Evolutionary conservation across 2,329 filamentous ascomycete genomes (phyloP).

Genomic region (Nigrograna mackinnonii): DNA sequence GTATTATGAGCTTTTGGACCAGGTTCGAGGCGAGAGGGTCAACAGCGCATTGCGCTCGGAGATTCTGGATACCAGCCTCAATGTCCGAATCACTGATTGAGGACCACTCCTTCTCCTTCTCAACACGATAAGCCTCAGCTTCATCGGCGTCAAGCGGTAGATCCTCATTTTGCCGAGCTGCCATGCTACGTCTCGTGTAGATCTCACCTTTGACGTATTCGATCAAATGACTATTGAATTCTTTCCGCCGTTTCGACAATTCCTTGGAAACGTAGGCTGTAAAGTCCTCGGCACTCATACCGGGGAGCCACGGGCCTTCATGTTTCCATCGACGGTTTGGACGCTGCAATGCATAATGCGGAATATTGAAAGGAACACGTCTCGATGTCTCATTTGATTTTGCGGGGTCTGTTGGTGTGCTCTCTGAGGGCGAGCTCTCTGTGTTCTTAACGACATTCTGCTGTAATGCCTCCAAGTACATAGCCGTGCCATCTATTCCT

Average conservation of each 20-base stretch:
- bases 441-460: constrained; percentile 17
- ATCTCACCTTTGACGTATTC: constrained; percentile 38
- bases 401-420: constrained; percentile 4
- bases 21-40: constrained; percentile 54
- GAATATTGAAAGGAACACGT: not conserved
- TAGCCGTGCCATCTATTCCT: constrained; percentile 29
- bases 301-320: constrained; percentile 61
- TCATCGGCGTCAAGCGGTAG: constrained; percentile 26
- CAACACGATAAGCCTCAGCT: constrained; percentile 19
- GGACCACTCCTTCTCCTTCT: constrained; percentile 29
- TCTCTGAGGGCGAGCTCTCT: constrained; percentile 3
- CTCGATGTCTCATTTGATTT: not conserved
- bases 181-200: constrained; percentile 27
- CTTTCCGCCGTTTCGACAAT: constrained; percentile 39
- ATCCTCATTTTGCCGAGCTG: constrained; percentile 14
- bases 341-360: constrained; percentile 19
- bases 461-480: constrained; percentile 27
- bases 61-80: constrained; percentile 30
- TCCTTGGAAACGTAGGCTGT: constrained; percentile 51
- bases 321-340: constrained; percentile 56
- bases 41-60: constrained; percentile 52
- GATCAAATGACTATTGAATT: constrained; percentile 33
- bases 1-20: constrained; percentile 53
- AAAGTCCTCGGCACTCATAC: constrained; percentile 61
- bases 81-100: constrained; percentile 28